Evolutionary conservation across 1,284 basidiomycete genomes (phyloP), one percentile per base, ranked within the genome.

Genomic region (Tylopilus sp.): DNA sequence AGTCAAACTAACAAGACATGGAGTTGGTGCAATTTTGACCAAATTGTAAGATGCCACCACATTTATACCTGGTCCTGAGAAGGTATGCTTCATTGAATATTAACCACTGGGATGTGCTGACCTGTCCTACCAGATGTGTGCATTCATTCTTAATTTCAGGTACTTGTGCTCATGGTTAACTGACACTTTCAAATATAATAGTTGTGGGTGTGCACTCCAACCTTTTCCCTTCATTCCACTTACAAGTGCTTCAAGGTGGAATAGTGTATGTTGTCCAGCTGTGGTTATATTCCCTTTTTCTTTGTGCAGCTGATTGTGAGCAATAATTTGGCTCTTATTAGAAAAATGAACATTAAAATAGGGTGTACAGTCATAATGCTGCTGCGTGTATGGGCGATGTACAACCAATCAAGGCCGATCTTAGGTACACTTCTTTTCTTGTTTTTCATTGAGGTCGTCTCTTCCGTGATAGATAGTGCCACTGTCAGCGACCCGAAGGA

Each of bases 301-400:
- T 65, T 15, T 53, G 53, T 24, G 57, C 63, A 18, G 67, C 69
- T 7, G 55, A 71, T 9, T 51, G 67, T 70, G n/a, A 61, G 69
- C 60, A 49, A 6, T 18, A 22, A 5, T 32, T 4, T 22, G 15
- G 5, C n/a, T 47, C 26, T 24, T 24, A 24, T 32, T 12, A 8
- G n/a, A n/a, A 39, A 18, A 13, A 29, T n/a, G 16, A 19, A 10
- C 29, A 53, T 2, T 10, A 26, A 7, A 32, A 41, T 18, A 33
- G 8, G 33, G n/a, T 54, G 16, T 12, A 9, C 24, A 69, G 68
- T 63, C 2, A 54, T 69, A 51, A 66, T 66, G 63, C 56, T 66
- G n/a, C 63, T 69, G 13, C 61, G 68, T 18, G 10, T 69, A 16
- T 69, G 61, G 63, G 61, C 54, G 16, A 62, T 69, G 64, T 69